Conservation (phyloP, 306 rosid species). For the Casuarina glauca region DNA sequence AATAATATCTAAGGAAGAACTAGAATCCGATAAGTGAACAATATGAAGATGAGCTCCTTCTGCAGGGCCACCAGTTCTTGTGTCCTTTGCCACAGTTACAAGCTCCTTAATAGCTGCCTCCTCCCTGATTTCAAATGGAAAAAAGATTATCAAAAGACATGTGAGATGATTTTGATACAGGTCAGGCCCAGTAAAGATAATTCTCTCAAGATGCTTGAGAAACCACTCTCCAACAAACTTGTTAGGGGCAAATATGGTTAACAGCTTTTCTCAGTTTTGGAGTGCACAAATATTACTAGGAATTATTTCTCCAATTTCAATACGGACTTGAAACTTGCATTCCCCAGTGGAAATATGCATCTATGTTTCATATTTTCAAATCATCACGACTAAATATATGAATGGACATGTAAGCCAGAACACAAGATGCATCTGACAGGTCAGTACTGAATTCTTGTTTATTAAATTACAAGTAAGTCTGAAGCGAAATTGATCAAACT, state of each 20-base stretch:
- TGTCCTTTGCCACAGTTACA: constrained; percentile 68
- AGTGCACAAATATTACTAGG: not conserved
- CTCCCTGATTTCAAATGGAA: constrained; percentile 63
- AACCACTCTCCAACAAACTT: not conserved
- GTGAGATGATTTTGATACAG: constrained; percentile 6
- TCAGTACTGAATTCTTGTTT: not conserved
- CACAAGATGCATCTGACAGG: not conserved
- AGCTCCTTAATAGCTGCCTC: constrained; percentile 82
- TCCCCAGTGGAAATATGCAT: not conserved
- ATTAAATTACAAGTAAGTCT: not conserved
- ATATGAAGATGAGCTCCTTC: constrained; percentile 96
- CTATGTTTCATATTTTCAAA: not conserved
- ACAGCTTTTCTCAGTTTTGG: not conserved
- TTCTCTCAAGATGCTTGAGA: not conserved
- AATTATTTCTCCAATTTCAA: not conserved
- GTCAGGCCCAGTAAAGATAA: constrained; percentile 17
- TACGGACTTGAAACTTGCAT: not conserved
- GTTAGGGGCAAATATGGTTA: not conserved
- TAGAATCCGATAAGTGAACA: constrained; percentile 92
- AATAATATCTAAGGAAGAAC: constrained; percentile 73
- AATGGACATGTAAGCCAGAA: too few species aligned
- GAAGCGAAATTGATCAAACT: not conserved
- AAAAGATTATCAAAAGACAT: constrained; percentile 11
- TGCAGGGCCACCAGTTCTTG: constrained; percentile 64
- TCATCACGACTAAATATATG: not conserved